Conservation (phyloP, 2,329 filamentous ascomycete genomes). For the Dryadomyces quercus-mongolicae region DNA sequence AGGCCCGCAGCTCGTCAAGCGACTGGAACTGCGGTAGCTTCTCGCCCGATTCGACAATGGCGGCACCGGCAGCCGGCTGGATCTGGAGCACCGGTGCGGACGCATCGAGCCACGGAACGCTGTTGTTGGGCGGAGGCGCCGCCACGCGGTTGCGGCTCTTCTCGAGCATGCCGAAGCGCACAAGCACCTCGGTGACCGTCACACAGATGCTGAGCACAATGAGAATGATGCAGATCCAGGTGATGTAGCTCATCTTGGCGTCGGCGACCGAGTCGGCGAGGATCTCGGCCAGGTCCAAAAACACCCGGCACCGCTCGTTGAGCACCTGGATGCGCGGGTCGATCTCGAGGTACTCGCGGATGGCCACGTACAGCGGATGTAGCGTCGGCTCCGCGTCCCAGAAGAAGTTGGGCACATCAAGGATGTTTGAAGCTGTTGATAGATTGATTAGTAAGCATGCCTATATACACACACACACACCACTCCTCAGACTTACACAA, state of each 20-base stretch:
- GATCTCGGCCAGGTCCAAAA: conserved; percentile 92
- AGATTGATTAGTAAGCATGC: not conserved
- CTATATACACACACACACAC: not conserved
- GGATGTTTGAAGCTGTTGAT: conserved; percentile 70
- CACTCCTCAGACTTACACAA: conserved; percentile 58
- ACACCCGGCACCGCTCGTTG: conserved; percentile 92
- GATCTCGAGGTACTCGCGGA: conserved; percentile 96
- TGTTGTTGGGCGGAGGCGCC: not conserved
- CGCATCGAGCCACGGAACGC: not conserved
- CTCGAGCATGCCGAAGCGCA: conserved; percentile 68
- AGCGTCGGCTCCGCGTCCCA: conserved; percentile 96
- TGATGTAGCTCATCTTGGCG: conserved; percentile 90
- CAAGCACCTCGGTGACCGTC: conserved; percentile 76
- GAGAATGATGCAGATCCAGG: conserved; percentile 94
- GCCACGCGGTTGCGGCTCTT: conserved; percentile 20
- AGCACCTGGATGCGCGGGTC: conserved; percentile 91
- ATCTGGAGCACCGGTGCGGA: not conserved
- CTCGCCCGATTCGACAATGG: not conserved
- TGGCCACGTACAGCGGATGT: conserved; percentile 84
- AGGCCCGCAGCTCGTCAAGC: conserved; percentile 12
- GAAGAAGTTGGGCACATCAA: conserved; percentile 94
- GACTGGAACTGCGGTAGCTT: not conserved
- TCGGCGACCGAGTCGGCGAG: conserved; percentile 85
- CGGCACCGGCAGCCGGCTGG: not conserved
- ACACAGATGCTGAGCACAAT: conserved; percentile 87